Evolutionary conservation across 192 early-diverging fungal genomes (phyloP), one percentile per base, ranked within the genome.

Genomic region (Backusella tuberculispora): DNA sequence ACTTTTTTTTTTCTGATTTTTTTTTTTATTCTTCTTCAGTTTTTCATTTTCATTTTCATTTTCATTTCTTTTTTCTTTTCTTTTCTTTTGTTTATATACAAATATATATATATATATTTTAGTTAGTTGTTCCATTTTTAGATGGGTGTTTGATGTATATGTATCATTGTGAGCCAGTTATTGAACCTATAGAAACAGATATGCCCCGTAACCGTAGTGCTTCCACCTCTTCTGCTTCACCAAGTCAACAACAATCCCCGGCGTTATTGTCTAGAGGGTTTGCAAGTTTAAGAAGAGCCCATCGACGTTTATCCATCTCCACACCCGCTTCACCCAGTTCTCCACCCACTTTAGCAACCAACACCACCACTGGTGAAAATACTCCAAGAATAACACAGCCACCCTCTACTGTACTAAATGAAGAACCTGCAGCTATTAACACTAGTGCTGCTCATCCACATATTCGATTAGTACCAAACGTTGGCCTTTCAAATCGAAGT

Each of bases 211-310:
- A 69, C 45, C 38, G 68, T 24, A 69, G 68, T 34, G 19, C 21
- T 6, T 69, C 68, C 6, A 45, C 42, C 6, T 21, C 43, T 17
- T 69, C 68, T 6, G 44, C 5, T 34, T 46, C 68, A 26, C 53
- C 53, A 21, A 60, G 21, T 26, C 53, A 60, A 60, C 48, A 46
- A 19, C 53, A 60, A 5, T 69, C 68, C n/a, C 68, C 68, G 3
- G 68, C 68, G 7, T 47, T 69, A 69, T 29, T 69, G 14, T 69
- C 68, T 46, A 43, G 68, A 69, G 68, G 68, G 0, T 69, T 69
- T 69, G 68, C 68, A 4, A 69, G 68, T 47, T 34, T 69, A 17
- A 21, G 68, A 69, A 40, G 68, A 29, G 68, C 45, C 6, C 68
- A 69, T 45, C 42, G 68, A 44, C 68, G 44, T 47, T 21, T 69